Evolutionary conservation across 306 rosid genomes (phyloP).

Genomic region (Cucurbita pepo): DNA sequence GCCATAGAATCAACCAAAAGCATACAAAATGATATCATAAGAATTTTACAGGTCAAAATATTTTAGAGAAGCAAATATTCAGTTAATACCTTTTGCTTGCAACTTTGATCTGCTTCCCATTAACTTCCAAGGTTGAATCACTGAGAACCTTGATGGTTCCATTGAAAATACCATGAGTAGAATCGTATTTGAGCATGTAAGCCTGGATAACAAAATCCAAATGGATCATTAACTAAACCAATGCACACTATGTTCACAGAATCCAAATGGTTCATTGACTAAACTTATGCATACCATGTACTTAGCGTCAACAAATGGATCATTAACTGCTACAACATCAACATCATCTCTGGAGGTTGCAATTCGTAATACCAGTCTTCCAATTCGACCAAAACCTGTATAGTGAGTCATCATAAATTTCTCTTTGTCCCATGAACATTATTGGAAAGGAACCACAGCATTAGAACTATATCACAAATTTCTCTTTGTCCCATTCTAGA

Average conservation of each 20-base stretch:
- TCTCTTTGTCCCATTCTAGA: background rate
- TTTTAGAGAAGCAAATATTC: background rate
- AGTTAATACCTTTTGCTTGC: conserved; percentile 47
- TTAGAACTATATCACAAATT: background rate
- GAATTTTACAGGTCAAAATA: background rate
- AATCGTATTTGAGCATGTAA: conserved; percentile 90
- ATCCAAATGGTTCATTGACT: conserved; percentile 71
- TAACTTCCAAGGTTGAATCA: conserved; percentile 65
- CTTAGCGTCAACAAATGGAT: conserved; percentile 82
- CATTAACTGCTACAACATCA: conserved; percentile 81
- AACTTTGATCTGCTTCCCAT: conserved; percentile 75
- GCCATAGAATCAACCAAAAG: background rate
- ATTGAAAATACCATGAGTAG: conserved; percentile 74
- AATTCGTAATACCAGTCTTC: conserved; percentile 83
- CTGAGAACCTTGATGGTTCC: conserved; percentile 56
- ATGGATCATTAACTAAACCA: conserved; percentile 58
- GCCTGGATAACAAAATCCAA: conserved; percentile 57
- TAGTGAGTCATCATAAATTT: background rate
- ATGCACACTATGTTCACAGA: conserved; percentile 54
- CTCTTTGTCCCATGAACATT: background rate
- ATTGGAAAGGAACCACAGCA: background rate
- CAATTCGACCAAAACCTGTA: conserved; percentile 95
- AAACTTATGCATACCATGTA: conserved; percentile 59
- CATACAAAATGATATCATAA: too few species aligned
- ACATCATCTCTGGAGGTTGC: conserved; percentile 79